Conservation (phyloP, 1,284 basidiomycete genomes). For the Cerioporus squamosus region DNA sequence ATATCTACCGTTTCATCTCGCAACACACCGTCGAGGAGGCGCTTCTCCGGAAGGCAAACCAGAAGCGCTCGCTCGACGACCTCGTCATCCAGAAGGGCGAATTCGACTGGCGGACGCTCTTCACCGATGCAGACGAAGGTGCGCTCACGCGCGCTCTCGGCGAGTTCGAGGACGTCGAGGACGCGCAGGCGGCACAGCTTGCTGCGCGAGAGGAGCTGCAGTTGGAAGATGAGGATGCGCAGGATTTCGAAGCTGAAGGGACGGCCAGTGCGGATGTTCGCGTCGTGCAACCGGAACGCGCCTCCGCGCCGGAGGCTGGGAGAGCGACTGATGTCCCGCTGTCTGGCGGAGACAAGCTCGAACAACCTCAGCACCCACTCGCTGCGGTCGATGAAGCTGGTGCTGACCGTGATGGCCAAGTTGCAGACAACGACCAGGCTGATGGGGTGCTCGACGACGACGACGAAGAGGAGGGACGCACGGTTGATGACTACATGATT, state of each 20-base stretch:
- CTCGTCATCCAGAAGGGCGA: conserved; percentile 94
- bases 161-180: conserved; percentile 89
- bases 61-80: conserved; percentile 91
- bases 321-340: conserved; percentile 35
- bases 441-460: conserved; percentile 44
- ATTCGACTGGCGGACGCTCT: conserved; percentile 92
- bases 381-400: conserved; percentile 27
- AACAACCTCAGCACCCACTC: conserved; percentile 21
- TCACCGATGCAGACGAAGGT: conserved; percentile 52
- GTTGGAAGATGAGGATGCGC: conserved; percentile 76
- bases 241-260: conserved; percentile 67
- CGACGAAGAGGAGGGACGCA: conserved; percentile 65
- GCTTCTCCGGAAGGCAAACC: conserved; percentile 94
- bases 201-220: conserved; percentile 77
- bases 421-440: conserved; percentile 33
- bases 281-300: too few species aligned
- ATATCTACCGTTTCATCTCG: conserved; percentile 96
- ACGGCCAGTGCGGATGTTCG: too few species aligned
- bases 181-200: conserved; percentile 79
- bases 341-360: conserved; percentile 30
- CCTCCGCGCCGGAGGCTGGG: conserved; percentile 30
- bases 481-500: conserved; percentile 89
- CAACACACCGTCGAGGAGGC: conserved; percentile 95
- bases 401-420: conserved; percentile 18
- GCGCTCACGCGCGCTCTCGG: conserved; percentile 72